Percentiles rank a stretch among this genome's conserved stretches.
phyloP scores from a whole-genome alignment of 2,329 filamentous ascomycete species.

The Colletotrichum viniferum region DNA sequence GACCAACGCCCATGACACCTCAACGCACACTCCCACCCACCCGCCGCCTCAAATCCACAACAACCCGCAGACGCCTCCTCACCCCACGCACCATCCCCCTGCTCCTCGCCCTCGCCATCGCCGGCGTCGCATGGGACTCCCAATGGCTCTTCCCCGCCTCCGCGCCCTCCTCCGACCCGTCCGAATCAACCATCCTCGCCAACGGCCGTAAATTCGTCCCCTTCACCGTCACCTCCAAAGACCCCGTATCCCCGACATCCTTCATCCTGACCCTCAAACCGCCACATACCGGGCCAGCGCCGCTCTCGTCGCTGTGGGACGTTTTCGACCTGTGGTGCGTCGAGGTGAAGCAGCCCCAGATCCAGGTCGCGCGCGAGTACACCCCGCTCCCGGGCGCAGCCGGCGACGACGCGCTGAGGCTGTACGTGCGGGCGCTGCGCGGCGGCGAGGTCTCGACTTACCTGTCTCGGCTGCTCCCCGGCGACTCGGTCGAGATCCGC shows the following conservation, averaged over 20 bases:
- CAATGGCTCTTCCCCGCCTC: constrained; percentile 18
- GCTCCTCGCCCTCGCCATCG: constrained; percentile 2
- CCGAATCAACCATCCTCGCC: constrained; percentile 49
- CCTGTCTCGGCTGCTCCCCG: constrained; percentile 64
- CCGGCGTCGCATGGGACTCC: constrained; percentile 12
- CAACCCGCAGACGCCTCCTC: background rate
- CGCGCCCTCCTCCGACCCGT: background rate
- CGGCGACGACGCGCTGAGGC: constrained; percentile 58
- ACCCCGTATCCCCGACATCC: constrained; percentile 68
- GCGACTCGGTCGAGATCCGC: constrained; percentile 73
- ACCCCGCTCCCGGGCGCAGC: constrained; percentile 73
- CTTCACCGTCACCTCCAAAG: constrained; percentile 67
- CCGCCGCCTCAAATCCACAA: background rate
- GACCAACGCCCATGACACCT: too few relatives aligned
- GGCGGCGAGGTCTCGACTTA: constrained; percentile 88
- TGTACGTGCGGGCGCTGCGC: constrained; percentile 79
- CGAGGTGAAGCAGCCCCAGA: constrained; percentile 90
- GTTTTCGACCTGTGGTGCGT: constrained; percentile 78
- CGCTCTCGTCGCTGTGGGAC: constrained; percentile 37
- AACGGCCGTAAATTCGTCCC: constrained; percentile 61
- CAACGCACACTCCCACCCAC: background rate
- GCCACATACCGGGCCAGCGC: constrained; percentile 27
- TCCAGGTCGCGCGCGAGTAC: constrained; percentile 91
- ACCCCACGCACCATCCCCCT: constrained; percentile 8
- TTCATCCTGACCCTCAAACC: constrained; percentile 71